These are phyloP conservation scores for Pneumocystis oryctolagi DNA, from an alignment of 1,139 yeast genomes.

Conservation along the genomic window DNA sequence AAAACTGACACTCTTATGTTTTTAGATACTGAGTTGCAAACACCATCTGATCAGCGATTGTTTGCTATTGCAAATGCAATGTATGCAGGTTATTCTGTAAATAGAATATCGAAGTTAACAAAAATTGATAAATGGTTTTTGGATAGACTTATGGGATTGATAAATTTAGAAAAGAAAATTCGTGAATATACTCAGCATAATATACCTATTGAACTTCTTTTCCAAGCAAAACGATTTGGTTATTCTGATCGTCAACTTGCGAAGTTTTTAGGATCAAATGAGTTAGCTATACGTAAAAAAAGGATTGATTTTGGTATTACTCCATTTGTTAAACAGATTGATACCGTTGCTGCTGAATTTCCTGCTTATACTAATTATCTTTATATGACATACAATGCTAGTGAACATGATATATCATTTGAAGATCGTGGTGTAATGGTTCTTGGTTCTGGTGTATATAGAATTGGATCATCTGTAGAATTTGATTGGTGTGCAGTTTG, in stretches of 20 bases:
- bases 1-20: constrained; percentile 76
- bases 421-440: constrained; percentile 83
- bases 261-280: constrained; percentile 74
- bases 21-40: constrained; percentile 76
- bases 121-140: constrained; percentile 96
- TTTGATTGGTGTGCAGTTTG: constrained; percentile 95
- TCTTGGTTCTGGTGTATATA: constrained; percentile 84
- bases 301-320: constrained; percentile 77
- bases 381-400: constrained; percentile 91
- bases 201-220: constrained; percentile 47
- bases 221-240: constrained; percentile 91
- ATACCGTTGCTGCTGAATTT: constrained; percentile 98
- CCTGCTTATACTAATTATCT: constrained; percentile 93
- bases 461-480: constrained; percentile 89
- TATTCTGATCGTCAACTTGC: constrained; percentile 97
- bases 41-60: constrained; percentile 92
- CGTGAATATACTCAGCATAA: constrained; percentile 41
- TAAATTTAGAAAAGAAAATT: constrained; percentile 51
- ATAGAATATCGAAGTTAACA: constrained; percentile 80
- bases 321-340: constrained; percentile 94
- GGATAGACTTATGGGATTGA: constrained; percentile 63
- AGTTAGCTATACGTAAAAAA: constrained; percentile 79
- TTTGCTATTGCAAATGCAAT: constrained; percentile 93
- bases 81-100: constrained; percentile 67
- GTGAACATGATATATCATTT: constrained; percentile 68